Evolutionary conservation across 352 stramenopile genomes (phyloP).

Genomic region (Phytophthora fragariaefolia): DNA sequence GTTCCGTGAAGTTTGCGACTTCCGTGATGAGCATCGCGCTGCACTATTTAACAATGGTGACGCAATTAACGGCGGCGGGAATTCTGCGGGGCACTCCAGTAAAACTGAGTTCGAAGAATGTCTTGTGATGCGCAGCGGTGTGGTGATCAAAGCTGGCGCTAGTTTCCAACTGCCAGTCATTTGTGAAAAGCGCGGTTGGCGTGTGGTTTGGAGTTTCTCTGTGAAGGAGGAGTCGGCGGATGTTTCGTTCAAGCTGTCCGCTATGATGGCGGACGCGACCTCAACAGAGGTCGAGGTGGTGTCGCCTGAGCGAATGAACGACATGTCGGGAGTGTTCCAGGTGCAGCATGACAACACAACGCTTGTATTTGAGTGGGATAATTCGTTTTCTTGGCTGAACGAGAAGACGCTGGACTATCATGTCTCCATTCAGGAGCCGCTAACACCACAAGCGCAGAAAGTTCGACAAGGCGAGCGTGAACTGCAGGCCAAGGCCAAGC

Average conservation of each 20-base stretch:
- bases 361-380: conserved; percentile 82
- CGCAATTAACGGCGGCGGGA: not conserved
- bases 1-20: conserved; percentile 68
- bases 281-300: conserved; percentile 46
- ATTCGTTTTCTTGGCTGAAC: conserved; percentile 86
- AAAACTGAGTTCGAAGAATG: conserved; percentile 66
- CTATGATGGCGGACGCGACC: conserved; percentile 15
- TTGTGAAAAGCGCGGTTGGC: conserved; percentile 62
- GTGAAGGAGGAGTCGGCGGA: conserved; percentile 76
- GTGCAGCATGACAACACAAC: conserved; percentile 46
- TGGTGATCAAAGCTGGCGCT: conserved; percentile 80
- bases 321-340: conserved; percentile 56
- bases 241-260: conserved; percentile 57
- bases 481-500: conserved; percentile 30
- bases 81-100: not conserved
- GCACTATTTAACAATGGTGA: conserved; percentile 1
- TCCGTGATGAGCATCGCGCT: conserved; percentile 47
- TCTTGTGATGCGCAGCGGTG: conserved; percentile 75
- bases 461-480: conserved; percentile 41
- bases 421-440: conserved; percentile 71
- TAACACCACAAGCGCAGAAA: conserved; percentile 47
- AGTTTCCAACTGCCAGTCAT: conserved; percentile 77
- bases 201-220: conserved; percentile 84
- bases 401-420: conserved; percentile 89
- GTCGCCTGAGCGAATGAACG: conserved; percentile 55